These are phyloP conservation scores for Sistotremastrum suecicum DNA, from an alignment of 768 basidiomycete genomes.

Conservation along the genomic window DNA sequence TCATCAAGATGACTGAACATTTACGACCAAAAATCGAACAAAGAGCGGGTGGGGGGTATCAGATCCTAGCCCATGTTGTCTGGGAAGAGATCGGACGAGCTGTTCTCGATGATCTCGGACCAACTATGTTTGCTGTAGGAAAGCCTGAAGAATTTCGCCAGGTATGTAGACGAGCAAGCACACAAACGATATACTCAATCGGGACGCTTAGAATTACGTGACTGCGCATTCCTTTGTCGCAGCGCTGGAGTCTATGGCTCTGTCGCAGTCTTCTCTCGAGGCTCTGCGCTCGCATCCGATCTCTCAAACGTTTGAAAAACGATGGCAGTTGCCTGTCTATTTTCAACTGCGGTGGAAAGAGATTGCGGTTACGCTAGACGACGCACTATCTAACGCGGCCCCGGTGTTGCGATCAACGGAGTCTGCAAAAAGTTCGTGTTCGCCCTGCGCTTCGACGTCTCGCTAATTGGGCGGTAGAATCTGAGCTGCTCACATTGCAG, in stretches of 20 bases:
- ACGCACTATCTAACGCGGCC: constrained; percentile 26
- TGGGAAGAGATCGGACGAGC: constrained; percentile 76
- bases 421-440: constrained; percentile 26
- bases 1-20: constrained; percentile 69
- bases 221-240: constrained; percentile 72
- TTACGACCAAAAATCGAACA: constrained; percentile 1
- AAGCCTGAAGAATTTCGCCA: constrained; percentile 81
- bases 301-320: constrained; percentile 57
- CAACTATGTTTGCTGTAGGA: constrained; percentile 79
- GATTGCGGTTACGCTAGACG: constrained; percentile 67
- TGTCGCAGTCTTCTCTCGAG: constrained; percentile 54
- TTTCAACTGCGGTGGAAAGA: constrained; percentile 98
- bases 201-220: constrained; percentile 53
- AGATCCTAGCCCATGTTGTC: constrained; percentile 77
- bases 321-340: constrained; percentile 96
- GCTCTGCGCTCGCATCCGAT: constrained; percentile 60
- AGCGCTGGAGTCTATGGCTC: constrained; percentile 70
- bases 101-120: constrained; percentile 76
- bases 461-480: background rate
- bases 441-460: background rate
- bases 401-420: constrained; percentile 26
- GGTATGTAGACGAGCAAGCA: constrained; percentile 26
- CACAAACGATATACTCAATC: background rate
- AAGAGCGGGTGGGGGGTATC: constrained; percentile 36
- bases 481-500: constrained; percentile 38